Base-by-base conservation (phyloP, 1,284 basidiomycete genomes). In the Gymnopus androsaceus region DNA sequence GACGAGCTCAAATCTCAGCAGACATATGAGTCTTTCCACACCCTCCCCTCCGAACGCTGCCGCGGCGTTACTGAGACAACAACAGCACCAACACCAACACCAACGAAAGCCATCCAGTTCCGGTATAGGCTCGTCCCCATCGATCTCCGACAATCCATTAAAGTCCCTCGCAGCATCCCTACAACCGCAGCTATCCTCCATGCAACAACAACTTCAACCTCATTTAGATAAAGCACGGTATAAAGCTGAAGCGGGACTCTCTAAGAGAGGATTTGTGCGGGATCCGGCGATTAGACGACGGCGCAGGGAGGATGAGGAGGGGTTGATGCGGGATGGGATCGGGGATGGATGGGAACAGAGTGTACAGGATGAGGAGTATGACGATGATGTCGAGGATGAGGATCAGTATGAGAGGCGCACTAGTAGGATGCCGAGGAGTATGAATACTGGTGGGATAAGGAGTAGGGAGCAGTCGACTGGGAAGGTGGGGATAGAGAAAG, bases 161-260 rank as follows among this genome's bases (percentile, higher is more conserved):
- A 45, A 79, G 80, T 54, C 65, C 82, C 34, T 59, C 3, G 57
- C 57, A n/a, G 71, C 72, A 19, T 71, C 68, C 17, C 67, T 84
- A 11, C 77, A 81, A 59, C 75, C 77, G 6, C 75, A 72, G 40
- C 64, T 80, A 25, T 50, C 36, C 6, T 50, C 48, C n/a, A 50
- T 50, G 48, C 48, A 50, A 28, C 75, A 78, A 52, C 66, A 70
- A 37, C 65, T 75, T 1, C 74, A 75, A 58, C 80, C 79, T 0
- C 74, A 68, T 31, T 59, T 83, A 5, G 80, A 82, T 31, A 78
- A 75, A n/a, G 85, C 83, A 33, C 69, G 83, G 58, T 88, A 81
- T 68, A 88, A 88, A 68, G 85, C 85, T 0, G 86, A 88, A 67
- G 86, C 85, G 19, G 86, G 85, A 19, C 63, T 88, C 37, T 81